A percentile compares a stretch with the other conserved stretches of the same genome.
Conservation (phyloP, 306 rosid species). For the Sphenostylis stenocarpa region DNA sequence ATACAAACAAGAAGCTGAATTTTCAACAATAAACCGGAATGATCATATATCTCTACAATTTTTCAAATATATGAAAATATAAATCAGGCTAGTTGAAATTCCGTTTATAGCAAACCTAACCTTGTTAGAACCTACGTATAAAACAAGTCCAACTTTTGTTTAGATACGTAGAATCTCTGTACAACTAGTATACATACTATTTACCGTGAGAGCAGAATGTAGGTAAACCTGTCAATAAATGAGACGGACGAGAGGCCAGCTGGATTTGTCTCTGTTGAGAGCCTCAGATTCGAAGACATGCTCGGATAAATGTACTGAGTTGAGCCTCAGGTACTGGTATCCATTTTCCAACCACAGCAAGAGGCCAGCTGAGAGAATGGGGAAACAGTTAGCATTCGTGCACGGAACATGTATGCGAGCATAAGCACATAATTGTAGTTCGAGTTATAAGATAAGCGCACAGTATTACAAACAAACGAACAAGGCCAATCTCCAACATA, state of each 20-base stretch:
- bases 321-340: constrained; percentile 62
- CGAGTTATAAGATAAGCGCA: not conserved
- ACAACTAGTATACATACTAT: constrained; percentile 20
- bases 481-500: not conserved
- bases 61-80: constrained; percentile 3
- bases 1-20: not conserved
- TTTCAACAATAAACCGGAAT: constrained; percentile 2
- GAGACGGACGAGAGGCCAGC: not conserved
- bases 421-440: not conserved
- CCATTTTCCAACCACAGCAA: constrained; percentile 73
- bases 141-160: not conserved
- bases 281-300: not conserved
- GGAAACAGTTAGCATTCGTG: constrained; percentile 19
- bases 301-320: constrained; percentile 18
- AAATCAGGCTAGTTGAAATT: not conserved
- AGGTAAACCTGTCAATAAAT: not conserved
- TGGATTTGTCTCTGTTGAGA: not conserved
- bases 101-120: not conserved
- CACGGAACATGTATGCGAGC: constrained; percentile 7
- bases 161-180: constrained; percentile 1
- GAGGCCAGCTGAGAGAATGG: constrained; percentile 77
- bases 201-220: not conserved
- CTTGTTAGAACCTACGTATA: constrained; percentile 10
- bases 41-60: not conserved
- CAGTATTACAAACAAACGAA: not conserved